These are phyloP conservation scores for Saccharomyces pastorianus DNA, from an alignment of 1,139 yeast species.

Conservation along the genomic window DNA sequence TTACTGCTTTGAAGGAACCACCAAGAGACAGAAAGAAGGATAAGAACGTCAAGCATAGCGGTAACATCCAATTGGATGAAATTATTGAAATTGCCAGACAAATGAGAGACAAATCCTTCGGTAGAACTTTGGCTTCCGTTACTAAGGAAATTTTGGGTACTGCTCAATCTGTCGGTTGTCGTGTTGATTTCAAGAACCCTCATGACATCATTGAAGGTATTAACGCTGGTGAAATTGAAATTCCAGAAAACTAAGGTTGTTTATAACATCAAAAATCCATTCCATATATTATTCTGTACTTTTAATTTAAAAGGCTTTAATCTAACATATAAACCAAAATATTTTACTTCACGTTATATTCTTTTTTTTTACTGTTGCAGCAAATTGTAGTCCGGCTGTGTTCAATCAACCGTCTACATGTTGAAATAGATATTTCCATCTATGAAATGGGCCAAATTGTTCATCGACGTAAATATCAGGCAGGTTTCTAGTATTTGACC, in stretches of 20 bases:
- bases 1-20: constrained; percentile 98
- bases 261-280: constrained; percentile 11
- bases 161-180: constrained; percentile 98
- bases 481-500: not conserved
- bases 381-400: not conserved
- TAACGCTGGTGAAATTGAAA: constrained; percentile 96
- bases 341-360: constrained; percentile 16
- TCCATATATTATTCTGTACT: constrained; percentile 9
- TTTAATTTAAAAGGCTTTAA: constrained; percentile 13
- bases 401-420: not conserved
- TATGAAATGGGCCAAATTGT: constrained; percentile 6
- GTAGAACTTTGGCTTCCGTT: constrained; percentile 94
- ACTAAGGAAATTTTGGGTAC: constrained; percentile 99
- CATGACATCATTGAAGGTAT: constrained; percentile 97
- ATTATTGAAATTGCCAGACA: constrained; percentile 95
- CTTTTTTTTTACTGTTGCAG: not conserved
- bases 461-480: not conserved
- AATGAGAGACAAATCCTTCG: constrained; percentile 96
- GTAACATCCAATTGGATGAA: constrained; percentile 96
- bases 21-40: constrained; percentile 99
- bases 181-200: constrained; percentile 99
- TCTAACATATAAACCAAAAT: constrained; percentile 10
- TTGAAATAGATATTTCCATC: not conserved
- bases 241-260: constrained; percentile 68
- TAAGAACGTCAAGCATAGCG: constrained; percentile 98